Percentiles rank a stretch among this genome's conserved stretches.
Evolutionary conservation across 176 grass and related monocot species (phyloP).

Genomic region (Elaeis guineensis): DNA sequence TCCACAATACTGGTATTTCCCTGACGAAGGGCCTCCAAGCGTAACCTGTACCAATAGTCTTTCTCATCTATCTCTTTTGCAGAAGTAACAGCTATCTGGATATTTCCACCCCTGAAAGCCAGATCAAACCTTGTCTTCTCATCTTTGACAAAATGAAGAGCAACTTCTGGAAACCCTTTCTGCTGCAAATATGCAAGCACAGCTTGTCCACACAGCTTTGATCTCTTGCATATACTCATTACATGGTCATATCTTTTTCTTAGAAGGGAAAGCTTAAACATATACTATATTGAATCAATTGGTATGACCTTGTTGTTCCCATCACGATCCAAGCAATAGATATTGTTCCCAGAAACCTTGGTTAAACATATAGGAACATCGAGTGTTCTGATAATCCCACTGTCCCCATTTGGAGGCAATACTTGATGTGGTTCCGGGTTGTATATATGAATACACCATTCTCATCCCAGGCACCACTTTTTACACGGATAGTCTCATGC

Average conservation of each 20-base stretch:
- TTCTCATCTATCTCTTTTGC: constrained; percentile 95
- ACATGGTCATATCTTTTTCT: constrained; percentile 88
- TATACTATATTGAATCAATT: constrained; percentile 89
- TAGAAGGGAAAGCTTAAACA: constrained; percentile 86
- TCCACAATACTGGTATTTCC: constrained; percentile 87
- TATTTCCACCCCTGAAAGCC: constrained; percentile 85
- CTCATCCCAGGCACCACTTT: constrained; percentile 99
- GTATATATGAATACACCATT: constrained; percentile 85
- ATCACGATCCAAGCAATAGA: constrained; percentile 90
- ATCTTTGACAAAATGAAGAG: constrained; percentile 97
- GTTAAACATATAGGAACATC: constrained; percentile 94
- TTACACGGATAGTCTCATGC: constrained; percentile 91
- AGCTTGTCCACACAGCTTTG: constrained; percentile 85
- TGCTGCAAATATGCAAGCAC: constrained; percentile 94
- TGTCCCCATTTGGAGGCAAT: constrained; percentile 97
- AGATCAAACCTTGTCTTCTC: constrained; percentile 93
- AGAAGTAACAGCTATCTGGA: constrained; percentile 89
- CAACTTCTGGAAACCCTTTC: constrained; percentile 96
- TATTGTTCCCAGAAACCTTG: constrained; percentile 62
- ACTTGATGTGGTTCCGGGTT: constrained; percentile 96
- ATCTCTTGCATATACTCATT: constrained; percentile 90
- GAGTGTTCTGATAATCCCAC: constrained; percentile 86
- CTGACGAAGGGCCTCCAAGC: constrained; percentile 71
- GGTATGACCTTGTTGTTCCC: constrained; percentile 72
- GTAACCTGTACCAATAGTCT: constrained; percentile 79